A percentile compares a stretch with the other conserved stretches of the same genome.
Conservation (phyloP, 768 basidiomycete genomes). For the Saitozyma podzolica region DNA sequence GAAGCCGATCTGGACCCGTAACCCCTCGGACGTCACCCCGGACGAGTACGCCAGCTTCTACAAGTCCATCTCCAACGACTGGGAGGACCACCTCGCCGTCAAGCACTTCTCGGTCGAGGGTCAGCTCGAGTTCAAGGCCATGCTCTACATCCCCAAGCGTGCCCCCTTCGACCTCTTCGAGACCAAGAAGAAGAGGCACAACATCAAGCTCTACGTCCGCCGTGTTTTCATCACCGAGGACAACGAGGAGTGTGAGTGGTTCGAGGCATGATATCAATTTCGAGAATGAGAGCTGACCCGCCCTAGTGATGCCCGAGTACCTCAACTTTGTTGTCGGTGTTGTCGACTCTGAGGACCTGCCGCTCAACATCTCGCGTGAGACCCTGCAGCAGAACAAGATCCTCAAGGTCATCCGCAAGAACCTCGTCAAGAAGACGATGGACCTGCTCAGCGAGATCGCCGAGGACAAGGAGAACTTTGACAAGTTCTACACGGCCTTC, state of each 20-base stretch:
- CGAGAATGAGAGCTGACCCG: constrained; percentile 5
- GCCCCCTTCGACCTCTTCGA: constrained; percentile 99
- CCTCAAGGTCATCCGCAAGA: constrained; percentile 86
- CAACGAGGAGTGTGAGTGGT: constrained; percentile 73
- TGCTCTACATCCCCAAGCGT: constrained; percentile 95
- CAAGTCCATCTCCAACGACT: constrained; percentile 99
- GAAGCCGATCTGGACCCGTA: constrained; percentile 96
- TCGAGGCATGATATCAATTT: neutral
- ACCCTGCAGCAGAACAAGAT: constrained; percentile 99
- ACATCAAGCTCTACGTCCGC: constrained; percentile 99
- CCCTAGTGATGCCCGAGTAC: constrained; percentile 71
- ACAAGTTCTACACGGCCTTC: constrained; percentile 89
- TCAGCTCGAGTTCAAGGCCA: constrained; percentile 99
- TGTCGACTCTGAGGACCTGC: constrained; percentile 99
- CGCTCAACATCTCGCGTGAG: constrained; percentile 99
- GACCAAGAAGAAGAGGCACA: constrained; percentile 99
- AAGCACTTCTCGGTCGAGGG: constrained; percentile 99
- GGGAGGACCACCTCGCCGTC: constrained; percentile 99
- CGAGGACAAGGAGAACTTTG: constrained; percentile 92
- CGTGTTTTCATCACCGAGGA: constrained; percentile 99
- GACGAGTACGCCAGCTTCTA: constrained; percentile 98
- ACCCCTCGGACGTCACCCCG: constrained; percentile 84
- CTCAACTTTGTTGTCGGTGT: constrained; percentile 99
- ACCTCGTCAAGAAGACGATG: constrained; percentile 97
- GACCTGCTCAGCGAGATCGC: constrained; percentile 94